Evolutionary conservation across 805 yeast genomes (phyloP).

Genomic region (Candida boidinii): DNA sequence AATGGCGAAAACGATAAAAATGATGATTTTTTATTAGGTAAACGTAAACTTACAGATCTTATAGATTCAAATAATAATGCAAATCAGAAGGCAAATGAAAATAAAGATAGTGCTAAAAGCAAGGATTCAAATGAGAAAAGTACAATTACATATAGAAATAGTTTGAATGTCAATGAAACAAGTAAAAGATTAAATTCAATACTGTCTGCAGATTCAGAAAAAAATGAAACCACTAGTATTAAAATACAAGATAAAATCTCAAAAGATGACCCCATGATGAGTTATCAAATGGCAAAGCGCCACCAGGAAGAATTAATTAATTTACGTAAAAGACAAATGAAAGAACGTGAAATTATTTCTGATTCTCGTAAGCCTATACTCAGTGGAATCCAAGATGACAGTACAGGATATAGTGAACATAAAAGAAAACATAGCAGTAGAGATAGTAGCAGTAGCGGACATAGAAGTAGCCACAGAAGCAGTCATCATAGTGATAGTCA

Average conservation of each 20-base stretch:
- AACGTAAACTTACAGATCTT: conserved; percentile 35
- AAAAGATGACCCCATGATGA: conserved; percentile 43
- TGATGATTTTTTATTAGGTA: conserved; percentile 51
- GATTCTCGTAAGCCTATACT: too few relatives aligned
- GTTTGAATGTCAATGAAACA: too few relatives aligned
- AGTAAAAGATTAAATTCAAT: conserved; percentile 16
- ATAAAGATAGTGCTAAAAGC: conserved; percentile 1
- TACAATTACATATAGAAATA: too few relatives aligned
- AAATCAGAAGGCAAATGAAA: background rate
- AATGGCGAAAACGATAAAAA: conserved; percentile 15
- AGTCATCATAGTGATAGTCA: background rate
- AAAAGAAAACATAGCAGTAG: conserved; percentile 5
- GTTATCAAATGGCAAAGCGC: conserved; percentile 26
- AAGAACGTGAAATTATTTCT: conserved; percentile 1
- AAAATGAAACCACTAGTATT: conserved; percentile 9
- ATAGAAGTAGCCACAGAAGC: conserved; percentile 8
- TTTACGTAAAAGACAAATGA: conserved; percentile 4
- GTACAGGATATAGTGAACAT: conserved; percentile 3
- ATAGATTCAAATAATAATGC: conserved; percentile 4
- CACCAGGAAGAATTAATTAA: conserved; percentile 8
- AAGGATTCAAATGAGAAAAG: too few relatives aligned
- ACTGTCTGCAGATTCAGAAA: conserved; percentile 10
- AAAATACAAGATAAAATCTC: conserved; percentile 4
- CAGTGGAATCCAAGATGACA: too few relatives aligned
- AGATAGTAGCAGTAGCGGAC: conserved; percentile 1